Conservation (phyloP, 192 early-diverging fungal genomes). For the Podila clonocystis region DNA sequence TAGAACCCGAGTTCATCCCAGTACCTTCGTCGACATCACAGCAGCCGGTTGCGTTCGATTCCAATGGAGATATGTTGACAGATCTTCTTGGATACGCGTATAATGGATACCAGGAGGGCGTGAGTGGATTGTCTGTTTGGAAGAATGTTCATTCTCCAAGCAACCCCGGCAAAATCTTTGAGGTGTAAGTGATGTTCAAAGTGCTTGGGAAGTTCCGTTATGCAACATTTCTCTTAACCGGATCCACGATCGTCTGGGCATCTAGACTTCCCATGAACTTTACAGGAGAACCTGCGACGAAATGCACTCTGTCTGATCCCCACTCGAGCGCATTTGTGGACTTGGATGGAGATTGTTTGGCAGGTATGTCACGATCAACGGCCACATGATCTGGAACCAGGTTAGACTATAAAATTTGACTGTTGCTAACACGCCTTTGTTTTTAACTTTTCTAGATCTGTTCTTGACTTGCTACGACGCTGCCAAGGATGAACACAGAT, state of each 20-base stretch:
- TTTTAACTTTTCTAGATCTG: conserved; percentile 57
- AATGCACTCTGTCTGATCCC: conserved; percentile 77
- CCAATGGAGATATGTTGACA: conserved; percentile 67
- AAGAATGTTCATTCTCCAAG: conserved; percentile 50
- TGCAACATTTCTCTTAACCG: too few relatives aligned
- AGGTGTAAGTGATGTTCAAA: conserved; percentile 35
- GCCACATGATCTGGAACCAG: background rate
- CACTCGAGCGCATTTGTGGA: conserved; percentile 95
- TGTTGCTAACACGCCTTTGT: background rate
- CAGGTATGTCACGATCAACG: conserved; percentile 55
- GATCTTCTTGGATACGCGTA: conserved; percentile 65
- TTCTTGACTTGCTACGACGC: conserved; percentile 76
- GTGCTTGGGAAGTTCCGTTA: too few relatives aligned
- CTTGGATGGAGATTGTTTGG: conserved; percentile 90
- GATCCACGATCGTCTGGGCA: conserved; percentile 6
- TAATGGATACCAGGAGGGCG: conserved; percentile 42
- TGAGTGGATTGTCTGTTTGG: conserved; percentile 54
- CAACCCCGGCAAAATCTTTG: conserved; percentile 36
- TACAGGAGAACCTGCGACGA: conserved; percentile 24
- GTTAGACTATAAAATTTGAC: background rate
- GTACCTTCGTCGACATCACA: conserved; percentile 54
- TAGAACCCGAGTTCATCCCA: conserved; percentile 49
- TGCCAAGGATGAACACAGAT: conserved; percentile 48
- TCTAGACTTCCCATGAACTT: conserved; percentile 37
- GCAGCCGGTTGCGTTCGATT: conserved; percentile 73